phyloP scores from a whole-genome alignment of 148 eudicot species.

The Euryodendron excelsum region DNA sequence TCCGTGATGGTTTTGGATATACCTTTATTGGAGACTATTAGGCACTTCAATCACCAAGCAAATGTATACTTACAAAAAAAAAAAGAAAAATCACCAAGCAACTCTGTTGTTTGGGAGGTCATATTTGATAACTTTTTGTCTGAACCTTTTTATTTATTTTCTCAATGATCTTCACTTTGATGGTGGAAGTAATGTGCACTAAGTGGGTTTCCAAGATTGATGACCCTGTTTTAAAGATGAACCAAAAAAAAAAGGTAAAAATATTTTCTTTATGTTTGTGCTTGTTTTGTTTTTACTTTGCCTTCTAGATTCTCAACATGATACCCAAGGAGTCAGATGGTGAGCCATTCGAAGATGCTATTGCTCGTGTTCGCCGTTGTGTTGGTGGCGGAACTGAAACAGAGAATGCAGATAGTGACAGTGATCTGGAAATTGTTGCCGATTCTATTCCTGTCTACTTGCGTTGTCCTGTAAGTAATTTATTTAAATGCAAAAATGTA shows the following conservation, averaged over 20 bases:
- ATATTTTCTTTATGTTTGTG: neutral
- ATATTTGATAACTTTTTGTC: too few species aligned
- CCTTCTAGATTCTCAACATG: constrained; percentile 49
- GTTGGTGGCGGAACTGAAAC: constrained; percentile 61
- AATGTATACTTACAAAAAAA: too few species aligned
- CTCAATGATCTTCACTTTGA: too few species aligned
- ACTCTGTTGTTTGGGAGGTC: neutral
- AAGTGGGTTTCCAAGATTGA: neutral
- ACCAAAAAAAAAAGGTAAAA: too few species aligned
- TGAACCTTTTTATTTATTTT: too few species aligned
- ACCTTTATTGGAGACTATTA: too few species aligned
- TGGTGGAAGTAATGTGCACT: neutral
- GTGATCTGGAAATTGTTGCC: constrained; percentile 77
- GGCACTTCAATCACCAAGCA: neutral
- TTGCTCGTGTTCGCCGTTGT: constrained; percentile 71
- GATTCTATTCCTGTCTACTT: constrained; percentile 65
- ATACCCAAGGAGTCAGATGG: constrained; percentile 66
- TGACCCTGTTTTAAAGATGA: too few species aligned
- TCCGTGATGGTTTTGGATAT: neutral
- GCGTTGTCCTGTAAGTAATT: constrained; percentile 72
- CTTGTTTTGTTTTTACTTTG: neutral
- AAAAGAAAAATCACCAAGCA: too few species aligned
- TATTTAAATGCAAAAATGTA: too few species aligned
- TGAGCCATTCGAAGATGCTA: constrained; percentile 65
- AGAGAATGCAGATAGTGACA: constrained; percentile 68